Base-by-base conservation (phyloP, 2,329 filamentous ascomycete species). In the Arthrobotrys musiformis region DNA sequence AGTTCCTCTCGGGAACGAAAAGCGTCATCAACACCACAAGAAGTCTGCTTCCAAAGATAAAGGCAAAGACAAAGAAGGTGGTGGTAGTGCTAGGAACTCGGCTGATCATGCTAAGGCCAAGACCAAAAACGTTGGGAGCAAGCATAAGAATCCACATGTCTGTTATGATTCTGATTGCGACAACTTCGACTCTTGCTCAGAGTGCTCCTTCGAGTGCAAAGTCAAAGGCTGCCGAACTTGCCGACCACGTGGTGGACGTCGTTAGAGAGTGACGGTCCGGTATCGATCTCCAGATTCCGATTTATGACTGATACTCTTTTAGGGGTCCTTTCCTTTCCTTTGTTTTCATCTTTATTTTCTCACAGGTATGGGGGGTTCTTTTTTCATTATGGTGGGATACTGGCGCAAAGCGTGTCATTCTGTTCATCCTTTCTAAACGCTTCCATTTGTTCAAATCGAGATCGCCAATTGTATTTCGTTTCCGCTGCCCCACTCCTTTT, bases 171-270 rank as follows among this genome's bases (percentile, higher is more conserved):
- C 73, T 17, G 73, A 70, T 3, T 77, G 73, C 17, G 37, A 56
- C 1, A 33, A 66, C n/a, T 77, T 52, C 30, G 73, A 77, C 24
- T 77, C 73, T 52, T 77, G 73, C 58, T 77, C 73, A n/a, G 66
- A 77, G 15, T 77, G 73, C 17, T 46, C 62, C 8, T 77, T 77
- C 15, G 58, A 70, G n/a, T 77, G 73, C 37, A 28, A 48, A 22
- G 26, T 35, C n/a, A 66, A 70, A 15, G 73, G 60, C 0, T 70
- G 73, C 26, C 60, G 61, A 56, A 77, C 66, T 8, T 77, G 73
- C 37, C 60, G 73, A 19, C 73, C 73, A n/a, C 66, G 44, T 40
- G 61, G 66, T 7, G 66, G 60, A 8, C 66, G 61, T 40, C 40
- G 13, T 37, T 77, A 66, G 44, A 28, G 24, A 15, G 19, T 22